These are phyloP conservation scores for Zygoascus meyerae DNA, from an alignment of 1,139 yeast species.

Conservation along the genomic window DNA sequence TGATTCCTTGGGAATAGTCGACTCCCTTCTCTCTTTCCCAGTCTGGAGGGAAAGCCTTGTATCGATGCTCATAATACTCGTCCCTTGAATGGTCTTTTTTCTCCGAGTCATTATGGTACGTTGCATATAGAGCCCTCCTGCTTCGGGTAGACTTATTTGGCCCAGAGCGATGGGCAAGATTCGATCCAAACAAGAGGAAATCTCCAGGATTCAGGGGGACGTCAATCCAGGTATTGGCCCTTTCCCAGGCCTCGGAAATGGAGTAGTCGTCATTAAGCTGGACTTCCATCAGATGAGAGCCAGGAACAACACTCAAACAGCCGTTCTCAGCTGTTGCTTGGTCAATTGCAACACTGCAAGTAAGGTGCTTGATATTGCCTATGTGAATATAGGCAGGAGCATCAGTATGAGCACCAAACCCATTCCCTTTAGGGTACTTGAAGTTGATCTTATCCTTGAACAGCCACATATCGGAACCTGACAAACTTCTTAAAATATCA, in stretches of 20 bases:
- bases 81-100: conserved; percentile 13
- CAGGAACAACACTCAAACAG: conserved; percentile 16
- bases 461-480: conserved; percentile 13
- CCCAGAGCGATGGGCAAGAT: conserved; percentile 17
- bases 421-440: conserved; percentile 16
- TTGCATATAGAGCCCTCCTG: conserved; percentile 15
- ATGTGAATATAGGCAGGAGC: conserved; percentile 20
- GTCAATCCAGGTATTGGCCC: conserved; percentile 14
- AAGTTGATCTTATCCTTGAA: conserved; percentile 19
- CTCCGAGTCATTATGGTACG: conserved; percentile 12
- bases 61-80: conserved; percentile 14
- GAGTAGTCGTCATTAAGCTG: conserved; percentile 9
- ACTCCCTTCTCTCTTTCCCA: conserved; percentile 13
- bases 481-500: conserved; percentile 8
- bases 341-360: conserved; percentile 18
- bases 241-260: conserved; percentile 17
- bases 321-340: conserved; percentile 18
- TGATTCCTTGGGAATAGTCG: conserved; percentile 15
- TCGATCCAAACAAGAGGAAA: conserved; percentile 16
- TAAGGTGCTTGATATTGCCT: conserved; percentile 16
- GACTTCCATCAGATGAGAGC: conserved; percentile 15
- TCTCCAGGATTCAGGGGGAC: conserved; percentile 15
- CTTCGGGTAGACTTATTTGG: conserved; percentile 11
- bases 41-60: conserved; percentile 16
- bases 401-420: conserved; percentile 18